Evolutionary conservation across 345 rosid genomes (phyloP).

Genomic region (Chamaenerion angustifolium): DNA sequence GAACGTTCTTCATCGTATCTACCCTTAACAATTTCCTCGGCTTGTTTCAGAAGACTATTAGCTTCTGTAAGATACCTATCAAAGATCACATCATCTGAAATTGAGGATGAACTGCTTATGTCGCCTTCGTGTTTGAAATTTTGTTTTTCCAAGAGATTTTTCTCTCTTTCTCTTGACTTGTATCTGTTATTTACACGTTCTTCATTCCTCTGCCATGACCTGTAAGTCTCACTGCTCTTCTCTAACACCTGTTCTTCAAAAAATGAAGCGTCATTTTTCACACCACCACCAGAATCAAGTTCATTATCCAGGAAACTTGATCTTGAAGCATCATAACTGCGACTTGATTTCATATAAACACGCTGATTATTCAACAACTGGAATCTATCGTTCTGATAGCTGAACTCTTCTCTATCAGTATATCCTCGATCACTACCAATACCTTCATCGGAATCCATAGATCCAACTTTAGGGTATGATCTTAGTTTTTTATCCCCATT

Average conservation of each 20-base stretch:
- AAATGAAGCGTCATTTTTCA: constrained; percentile 17
- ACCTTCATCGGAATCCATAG: constrained; percentile 7
- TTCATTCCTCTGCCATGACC: constrained; percentile 17
- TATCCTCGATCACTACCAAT: constrained; percentile 14
- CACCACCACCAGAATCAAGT: constrained; percentile 23
- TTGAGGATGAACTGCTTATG: constrained; percentile 17
- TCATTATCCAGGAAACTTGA: constrained; percentile 20
- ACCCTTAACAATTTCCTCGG: constrained; percentile 27
- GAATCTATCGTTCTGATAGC: constrained; percentile 15
- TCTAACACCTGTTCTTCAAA: constrained; percentile 24
- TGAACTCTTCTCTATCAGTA: constrained; percentile 15
- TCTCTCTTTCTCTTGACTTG: constrained; percentile 15
- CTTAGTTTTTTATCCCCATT: constrained; percentile 13
- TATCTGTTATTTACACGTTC: constrained; percentile 16
- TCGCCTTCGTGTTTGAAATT: constrained; percentile 11
- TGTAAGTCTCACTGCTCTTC: constrained; percentile 19
- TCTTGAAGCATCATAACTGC: constrained; percentile 11
- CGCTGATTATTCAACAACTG: constrained; percentile 15
- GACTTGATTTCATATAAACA: constrained; percentile 13
- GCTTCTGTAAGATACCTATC: constrained; percentile 43
- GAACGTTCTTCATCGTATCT: constrained; percentile 26
- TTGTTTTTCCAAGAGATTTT: constrained; percentile 8
- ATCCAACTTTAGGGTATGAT: constrained; percentile 11
- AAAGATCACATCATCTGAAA: constrained; percentile 36
- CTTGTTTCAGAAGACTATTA: constrained; percentile 35